These are phyloP conservation scores for Chionographis japonica DNA, from an alignment of 106 monocot genomes.

Conservation along the genomic window DNA sequence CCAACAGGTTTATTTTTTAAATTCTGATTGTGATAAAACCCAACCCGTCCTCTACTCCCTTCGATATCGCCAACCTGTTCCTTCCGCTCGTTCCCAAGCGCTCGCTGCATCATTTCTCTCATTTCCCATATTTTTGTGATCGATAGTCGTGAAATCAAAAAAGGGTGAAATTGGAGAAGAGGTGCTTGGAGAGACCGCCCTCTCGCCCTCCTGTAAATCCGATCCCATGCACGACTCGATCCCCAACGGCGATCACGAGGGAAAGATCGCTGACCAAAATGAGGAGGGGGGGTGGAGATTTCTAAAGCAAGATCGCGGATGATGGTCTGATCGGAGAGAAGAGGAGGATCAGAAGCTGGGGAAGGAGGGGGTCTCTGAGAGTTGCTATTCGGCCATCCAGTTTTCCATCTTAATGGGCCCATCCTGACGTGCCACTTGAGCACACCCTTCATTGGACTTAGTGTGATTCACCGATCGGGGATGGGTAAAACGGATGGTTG, in stretches of 20 bases:
- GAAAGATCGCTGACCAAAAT: neutral
- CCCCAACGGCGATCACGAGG: neutral
- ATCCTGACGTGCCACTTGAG: too few relatives aligned
- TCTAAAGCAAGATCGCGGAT: neutral
- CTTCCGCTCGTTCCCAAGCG: neutral
- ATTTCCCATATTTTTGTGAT: too few relatives aligned
- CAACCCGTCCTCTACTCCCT: neutral
- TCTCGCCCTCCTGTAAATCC: neutral
- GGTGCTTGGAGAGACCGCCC: conserved; percentile 3
- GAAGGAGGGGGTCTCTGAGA: conserved; percentile 9
- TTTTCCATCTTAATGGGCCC: too few relatives aligned
- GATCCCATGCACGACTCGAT: neutral
- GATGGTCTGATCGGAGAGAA: neutral
- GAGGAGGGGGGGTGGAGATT: neutral
- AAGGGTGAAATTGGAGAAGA: conserved; percentile 15
- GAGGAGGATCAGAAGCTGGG: neutral
- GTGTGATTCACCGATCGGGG: too few relatives aligned
- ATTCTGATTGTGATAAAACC: neutral
- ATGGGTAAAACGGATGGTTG: too few relatives aligned
- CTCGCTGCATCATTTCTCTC: too few relatives aligned
- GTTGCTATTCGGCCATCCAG: too few relatives aligned
- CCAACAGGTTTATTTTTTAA: too few relatives aligned
- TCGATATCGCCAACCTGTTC: neutral
- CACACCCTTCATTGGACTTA: too few relatives aligned
- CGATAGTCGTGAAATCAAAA: neutral